Evolutionary conservation across 2,329 filamentous ascomycete genomes (phyloP).

Genomic region (Penicillium sp.): DNA sequence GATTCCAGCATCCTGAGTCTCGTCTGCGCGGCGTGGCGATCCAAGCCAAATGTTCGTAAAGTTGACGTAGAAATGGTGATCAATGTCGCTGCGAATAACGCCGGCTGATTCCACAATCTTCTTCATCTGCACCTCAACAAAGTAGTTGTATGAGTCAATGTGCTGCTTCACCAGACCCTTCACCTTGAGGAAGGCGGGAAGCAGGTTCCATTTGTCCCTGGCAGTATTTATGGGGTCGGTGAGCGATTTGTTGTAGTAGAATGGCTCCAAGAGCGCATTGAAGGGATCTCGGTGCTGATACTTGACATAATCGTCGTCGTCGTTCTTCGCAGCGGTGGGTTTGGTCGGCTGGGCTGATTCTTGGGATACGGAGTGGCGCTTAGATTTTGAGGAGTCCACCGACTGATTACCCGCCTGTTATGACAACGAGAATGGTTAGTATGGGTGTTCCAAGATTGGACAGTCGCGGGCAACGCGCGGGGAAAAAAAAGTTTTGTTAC

Average conservation of each 20-base stretch:
- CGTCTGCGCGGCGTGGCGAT: slow-evolving; percentile 74
- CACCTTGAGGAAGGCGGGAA: slow-evolving; percentile 97
- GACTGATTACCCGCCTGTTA: slow-evolving; percentile 11
- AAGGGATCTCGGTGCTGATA: slow-evolving; percentile 47
- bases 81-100: slow-evolving; percentile 85
- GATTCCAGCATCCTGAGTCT: slow-evolving; percentile 56
- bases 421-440: not conserved
- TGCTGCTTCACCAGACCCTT: slow-evolving; percentile 97
- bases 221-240: slow-evolving; percentile 70
- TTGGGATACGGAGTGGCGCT: slow-evolving; percentile 29
- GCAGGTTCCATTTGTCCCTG: slow-evolving; percentile 89
- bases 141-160: slow-evolving; percentile 98
- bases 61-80: slow-evolving; percentile 89
- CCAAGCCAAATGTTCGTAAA: slow-evolving; percentile 89
- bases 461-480: not conserved
- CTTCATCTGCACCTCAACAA: slow-evolving; percentile 93
- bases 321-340: slow-evolving; percentile 14
- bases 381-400: slow-evolving; percentile 27
- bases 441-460: not conserved
- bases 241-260: slow-evolving; percentile 67
- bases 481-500: slow-evolving; percentile 33
- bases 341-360: slow-evolving; percentile 18
- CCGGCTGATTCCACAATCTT: slow-evolving; percentile 93
- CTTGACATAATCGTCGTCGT: slow-evolving; percentile 17
- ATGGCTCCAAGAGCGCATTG: slow-evolving; percentile 65